Base-by-base conservation (phyloP, 208 protist species). In the Trichomonas gallinae region DNA sequence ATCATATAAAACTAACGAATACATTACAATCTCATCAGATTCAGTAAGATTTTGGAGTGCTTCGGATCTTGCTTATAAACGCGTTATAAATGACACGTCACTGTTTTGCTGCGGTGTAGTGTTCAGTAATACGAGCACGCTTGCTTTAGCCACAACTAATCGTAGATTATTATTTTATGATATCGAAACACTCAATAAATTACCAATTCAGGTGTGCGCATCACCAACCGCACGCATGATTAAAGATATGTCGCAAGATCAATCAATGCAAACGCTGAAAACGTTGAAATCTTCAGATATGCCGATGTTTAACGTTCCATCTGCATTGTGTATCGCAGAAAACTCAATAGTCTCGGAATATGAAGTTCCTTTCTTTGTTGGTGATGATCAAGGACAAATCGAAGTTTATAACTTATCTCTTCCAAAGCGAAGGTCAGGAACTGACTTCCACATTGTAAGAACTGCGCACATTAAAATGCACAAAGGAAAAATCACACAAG, bases 111-210 rank as follows among this genome's bases (percentile, higher is more conserved):
- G 45, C 46, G 42, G 42, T 58, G 26, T 51, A 13, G 45, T 93
- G 10, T 58, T 51, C 17, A 26, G 21, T 38, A 51, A n/a, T 38
- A 34, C 31, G n/a, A 44, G 17, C 51, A 51, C 44, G 10, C 23
- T 93, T 9, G n/a, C 34, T 34, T 42, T 93, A 34, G 44, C 87
- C n/a, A 93, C 87, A 15, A 51, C 87, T 8, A 34, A 93, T 42
- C 8, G 87, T 36, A 8, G 87, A 38, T 51, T 93, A 38, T 34
- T 93, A 34, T 93, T 93, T 93, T 93, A 93, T 93, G 87, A 93
- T 26, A 23, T 58, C 46, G 87, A 93, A 34, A 51, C 23, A 38
- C 38, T 51, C 11, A 40, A 42, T 42, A 51, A 26, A 44, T 36
- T 93, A 21, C 87, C 87, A 44, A 42, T 93, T 38, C 17, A 51